These are phyloP conservation scores for Paratinospora sagittata DNA, from an alignment of 164 flowering plant species.

Conservation along the genomic window DNA sequence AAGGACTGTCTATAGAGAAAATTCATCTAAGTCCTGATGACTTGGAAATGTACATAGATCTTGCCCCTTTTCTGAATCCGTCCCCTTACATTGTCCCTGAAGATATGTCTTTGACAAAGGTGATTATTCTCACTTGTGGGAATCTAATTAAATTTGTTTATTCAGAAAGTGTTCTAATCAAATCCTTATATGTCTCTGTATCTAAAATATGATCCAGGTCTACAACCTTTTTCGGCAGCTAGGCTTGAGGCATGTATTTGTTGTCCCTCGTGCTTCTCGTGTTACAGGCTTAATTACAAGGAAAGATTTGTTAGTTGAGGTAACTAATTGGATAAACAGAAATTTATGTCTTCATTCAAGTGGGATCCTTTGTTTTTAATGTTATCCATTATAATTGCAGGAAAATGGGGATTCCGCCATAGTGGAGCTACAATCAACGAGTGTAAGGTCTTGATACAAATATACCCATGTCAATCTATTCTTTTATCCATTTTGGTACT, in stretches of 20 bases:
- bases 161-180: not conserved
- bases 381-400: slow-evolving; percentile 36
- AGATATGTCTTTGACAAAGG: slow-evolving; percentile 98
- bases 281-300: slow-evolving; percentile 91
- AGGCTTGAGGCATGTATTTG: slow-evolving; percentile 92
- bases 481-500: slow-evolving; percentile 4
- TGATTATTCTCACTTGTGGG: slow-evolving; percentile 13
- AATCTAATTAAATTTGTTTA: not conserved
- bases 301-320: slow-evolving; percentile 92
- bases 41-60: slow-evolving; percentile 96
- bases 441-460: slow-evolving; percentile 94
- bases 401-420: slow-evolving; percentile 51
- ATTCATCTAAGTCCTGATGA: slow-evolving; percentile 80
- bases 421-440: slow-evolving; percentile 87
- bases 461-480: slow-evolving; percentile 17
- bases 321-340: slow-evolving; percentile 20
- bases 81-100: slow-evolving; percentile 94
- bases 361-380: slow-evolving; percentile 6
- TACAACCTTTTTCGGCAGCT: slow-evolving; percentile 95
- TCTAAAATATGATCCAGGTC: slow-evolving; percentile 43
- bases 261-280: slow-evolving; percentile 92
- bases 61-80: slow-evolving; percentile 88
- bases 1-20: slow-evolving; percentile 73
- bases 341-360: not conserved
- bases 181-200: not conserved